phyloP scores from a whole-genome alignment of 78 protist genomes.

The Dictyostelium purpureum region DNA sequence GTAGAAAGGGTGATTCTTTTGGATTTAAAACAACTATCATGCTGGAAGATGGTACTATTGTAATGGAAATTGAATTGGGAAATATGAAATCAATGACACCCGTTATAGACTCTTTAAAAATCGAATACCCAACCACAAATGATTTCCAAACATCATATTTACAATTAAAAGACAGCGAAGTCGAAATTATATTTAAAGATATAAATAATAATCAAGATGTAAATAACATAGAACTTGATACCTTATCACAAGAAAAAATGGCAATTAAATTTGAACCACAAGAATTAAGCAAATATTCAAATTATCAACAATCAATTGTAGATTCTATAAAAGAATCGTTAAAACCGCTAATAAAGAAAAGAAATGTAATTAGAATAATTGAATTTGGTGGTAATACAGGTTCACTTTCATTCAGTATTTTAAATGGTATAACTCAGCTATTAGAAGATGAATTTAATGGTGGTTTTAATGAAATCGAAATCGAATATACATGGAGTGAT shows the following conservation, averaged over 20 bases:
- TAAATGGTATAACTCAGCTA: not conserved
- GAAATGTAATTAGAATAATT: not conserved
- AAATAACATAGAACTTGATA: too few species aligned
- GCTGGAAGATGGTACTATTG: constrained; percentile 24
- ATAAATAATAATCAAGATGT: too few species aligned
- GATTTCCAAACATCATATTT: not conserved
- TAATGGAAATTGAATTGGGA: not conserved
- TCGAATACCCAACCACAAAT: not conserved
- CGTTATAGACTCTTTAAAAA: not conserved
- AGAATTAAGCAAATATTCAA: too few species aligned
- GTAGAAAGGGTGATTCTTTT: not conserved
- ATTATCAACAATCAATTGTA: too few species aligned
- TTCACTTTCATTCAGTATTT: not conserved
- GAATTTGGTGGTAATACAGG: constrained; percentile 8
- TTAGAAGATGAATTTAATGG: too few species aligned
- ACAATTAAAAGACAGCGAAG: not conserved
- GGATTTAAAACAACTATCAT: not conserved
- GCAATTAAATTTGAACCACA: too few species aligned
- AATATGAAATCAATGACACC: not conserved
- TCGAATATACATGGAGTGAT: constrained; percentile 34
- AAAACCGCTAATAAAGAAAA: not conserved
- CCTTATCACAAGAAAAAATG: too few species aligned
- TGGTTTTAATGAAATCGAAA: not conserved
- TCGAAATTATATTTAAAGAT: too few species aligned
- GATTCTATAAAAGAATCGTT: not conserved